Conservation (phyloP, 2,329 filamentous ascomycete species). For the Lasiodiplodia sp. region DNA sequence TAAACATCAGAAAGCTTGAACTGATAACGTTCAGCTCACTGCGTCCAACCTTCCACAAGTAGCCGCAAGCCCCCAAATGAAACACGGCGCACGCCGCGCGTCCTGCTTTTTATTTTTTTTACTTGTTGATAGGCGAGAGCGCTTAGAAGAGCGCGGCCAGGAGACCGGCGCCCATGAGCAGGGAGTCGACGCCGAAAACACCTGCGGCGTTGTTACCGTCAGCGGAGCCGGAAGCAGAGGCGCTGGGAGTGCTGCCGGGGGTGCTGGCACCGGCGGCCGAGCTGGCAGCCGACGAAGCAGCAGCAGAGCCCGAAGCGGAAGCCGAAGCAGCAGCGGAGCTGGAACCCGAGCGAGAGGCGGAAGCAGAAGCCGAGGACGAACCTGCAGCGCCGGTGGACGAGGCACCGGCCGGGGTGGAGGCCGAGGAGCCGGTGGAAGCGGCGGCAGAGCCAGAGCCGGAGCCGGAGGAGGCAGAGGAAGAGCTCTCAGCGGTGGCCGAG, state of each 20-base stretch:
- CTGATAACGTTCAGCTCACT: not conserved
- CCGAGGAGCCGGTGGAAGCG: not conserved
- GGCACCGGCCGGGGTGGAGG: not conserved
- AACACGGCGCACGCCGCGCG: not conserved
- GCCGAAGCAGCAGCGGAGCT: not conserved
- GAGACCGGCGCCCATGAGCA: conserved; percentile 18
- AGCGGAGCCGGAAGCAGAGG: conserved; percentile 1
- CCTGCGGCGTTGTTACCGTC: not conserved
- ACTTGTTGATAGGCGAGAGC: not conserved
- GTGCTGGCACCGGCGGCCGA: not conserved
- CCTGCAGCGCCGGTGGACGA: not conserved
- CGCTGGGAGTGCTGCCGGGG: not conserved
- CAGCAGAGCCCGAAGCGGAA: not conserved
- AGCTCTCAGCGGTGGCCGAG: not conserved
- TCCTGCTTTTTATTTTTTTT: not conserved
- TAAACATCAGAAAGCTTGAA: not conserved
- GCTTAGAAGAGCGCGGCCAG: conserved; percentile 23
- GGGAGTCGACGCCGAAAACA: conserved; percentile 8
- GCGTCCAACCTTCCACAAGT: no score
- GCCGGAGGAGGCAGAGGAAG: not conserved
- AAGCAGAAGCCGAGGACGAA: not conserved
- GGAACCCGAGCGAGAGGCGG: not conserved
- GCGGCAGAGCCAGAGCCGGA: not conserved
- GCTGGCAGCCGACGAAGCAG: not conserved
- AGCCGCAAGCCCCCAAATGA: no score